Conservation (phyloP, 2,329 filamentous ascomycete species). For the Beauveria sp. region DNA sequence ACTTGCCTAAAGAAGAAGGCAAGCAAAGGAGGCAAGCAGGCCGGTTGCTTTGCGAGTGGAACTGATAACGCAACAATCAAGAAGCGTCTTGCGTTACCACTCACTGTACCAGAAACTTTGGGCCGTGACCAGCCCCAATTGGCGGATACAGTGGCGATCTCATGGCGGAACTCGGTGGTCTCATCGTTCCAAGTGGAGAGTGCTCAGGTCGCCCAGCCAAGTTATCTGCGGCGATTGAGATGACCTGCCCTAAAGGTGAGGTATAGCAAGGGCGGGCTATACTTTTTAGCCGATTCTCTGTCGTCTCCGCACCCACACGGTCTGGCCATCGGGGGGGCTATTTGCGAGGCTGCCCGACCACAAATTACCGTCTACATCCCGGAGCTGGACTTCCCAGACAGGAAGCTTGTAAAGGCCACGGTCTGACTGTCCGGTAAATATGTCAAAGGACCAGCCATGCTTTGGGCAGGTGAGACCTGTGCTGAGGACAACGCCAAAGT, state of each 20-base stretch:
- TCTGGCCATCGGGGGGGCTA: not conserved
- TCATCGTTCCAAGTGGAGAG: not conserved
- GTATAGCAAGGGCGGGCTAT: not conserved
- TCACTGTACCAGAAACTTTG: not conserved
- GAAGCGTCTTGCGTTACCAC: not conserved
- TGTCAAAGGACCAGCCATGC: slow-evolving; percentile 64
- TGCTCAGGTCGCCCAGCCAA: not conserved
- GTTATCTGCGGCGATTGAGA: not conserved
- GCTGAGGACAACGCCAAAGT: slow-evolving; percentile 58
- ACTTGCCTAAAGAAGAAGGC: slow-evolving; percentile 9
- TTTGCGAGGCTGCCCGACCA: not conserved
- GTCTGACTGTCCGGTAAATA: slow-evolving; percentile 55
- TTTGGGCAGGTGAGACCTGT: slow-evolving; percentile 60
- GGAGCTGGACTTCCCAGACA: slow-evolving; percentile 56
- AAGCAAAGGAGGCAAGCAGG: not conserved
- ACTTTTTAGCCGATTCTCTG: slow-evolving; percentile 10
- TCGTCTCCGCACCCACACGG: slow-evolving; percentile 11
- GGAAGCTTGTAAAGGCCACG: slow-evolving; percentile 53
- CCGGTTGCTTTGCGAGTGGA: not conserved
- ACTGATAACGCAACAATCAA: not conserved
- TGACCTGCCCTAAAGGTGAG: not conserved
- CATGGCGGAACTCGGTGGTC: not conserved
- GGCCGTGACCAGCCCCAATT: not conserved
- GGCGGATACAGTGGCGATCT: not conserved
- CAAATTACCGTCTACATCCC: slow-evolving; percentile 19